Evolutionary conservation across 2,329 filamentous ascomycete species (phyloP).

Genomic region (Sporothrix globosa): DNA sequence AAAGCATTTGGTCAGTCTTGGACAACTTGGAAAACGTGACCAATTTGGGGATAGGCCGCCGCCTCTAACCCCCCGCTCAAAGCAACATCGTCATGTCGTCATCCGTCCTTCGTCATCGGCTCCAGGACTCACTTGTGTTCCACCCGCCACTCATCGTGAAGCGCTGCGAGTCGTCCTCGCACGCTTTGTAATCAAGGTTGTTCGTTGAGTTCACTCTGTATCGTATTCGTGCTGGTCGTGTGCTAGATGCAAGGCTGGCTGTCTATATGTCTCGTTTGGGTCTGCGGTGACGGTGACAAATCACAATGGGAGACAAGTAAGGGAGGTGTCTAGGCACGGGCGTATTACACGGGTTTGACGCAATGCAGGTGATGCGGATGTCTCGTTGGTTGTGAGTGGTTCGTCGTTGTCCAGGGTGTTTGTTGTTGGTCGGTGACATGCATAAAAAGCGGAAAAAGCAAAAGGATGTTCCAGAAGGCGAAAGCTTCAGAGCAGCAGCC

Average conservation of each 20-base stretch:
- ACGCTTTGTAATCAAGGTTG: background rate
- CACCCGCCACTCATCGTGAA: slow-evolving; percentile 62
- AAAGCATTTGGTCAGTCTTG: background rate
- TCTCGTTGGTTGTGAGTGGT: slow-evolving; percentile 4
- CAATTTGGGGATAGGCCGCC: too few species aligned
- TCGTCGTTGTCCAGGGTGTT: background rate
- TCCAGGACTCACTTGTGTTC: slow-evolving; percentile 73
- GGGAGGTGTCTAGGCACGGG: background rate
- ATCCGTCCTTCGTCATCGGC: slow-evolving; percentile 1
- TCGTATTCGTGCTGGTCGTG: background rate
- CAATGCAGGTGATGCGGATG: slow-evolving; percentile 15
- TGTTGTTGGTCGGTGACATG: slow-evolving; percentile 12
- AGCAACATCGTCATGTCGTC: too few species aligned
- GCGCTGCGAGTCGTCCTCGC: slow-evolving; percentile 8
- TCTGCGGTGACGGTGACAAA: background rate
- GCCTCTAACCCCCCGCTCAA: background rate
- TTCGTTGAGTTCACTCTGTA: background rate
- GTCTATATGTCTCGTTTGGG: background rate
- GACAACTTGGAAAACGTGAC: background rate
- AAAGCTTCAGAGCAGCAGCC: background rate
- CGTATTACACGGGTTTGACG: slow-evolving; percentile 11
- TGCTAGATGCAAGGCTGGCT: background rate
- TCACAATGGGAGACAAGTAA: background rate
- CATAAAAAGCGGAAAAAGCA: background rate
- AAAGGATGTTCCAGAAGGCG: slow-evolving; percentile 3